Percentiles rank a stretch among this genome's conserved stretches.
Conservation (phyloP, 305 asterid species). For the Euphrasia arctica region DNA sequence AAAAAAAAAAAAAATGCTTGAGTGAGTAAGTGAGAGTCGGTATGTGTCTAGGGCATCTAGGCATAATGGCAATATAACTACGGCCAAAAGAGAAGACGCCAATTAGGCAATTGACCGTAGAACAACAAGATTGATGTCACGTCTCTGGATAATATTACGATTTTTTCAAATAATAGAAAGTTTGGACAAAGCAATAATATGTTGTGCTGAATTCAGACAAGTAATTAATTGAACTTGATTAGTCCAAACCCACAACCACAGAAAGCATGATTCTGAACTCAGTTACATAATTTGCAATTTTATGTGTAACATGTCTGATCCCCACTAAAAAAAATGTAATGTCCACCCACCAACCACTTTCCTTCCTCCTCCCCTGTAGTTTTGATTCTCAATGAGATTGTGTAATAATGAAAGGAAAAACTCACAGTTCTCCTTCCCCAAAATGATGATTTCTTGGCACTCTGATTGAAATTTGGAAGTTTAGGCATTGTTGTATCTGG, state of each 20-base stretch:
- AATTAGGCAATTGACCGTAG: not conserved
- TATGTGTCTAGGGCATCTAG: not conserved
- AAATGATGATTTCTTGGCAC: slow-evolving; percentile 69
- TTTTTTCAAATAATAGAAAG: slow-evolving; percentile 6
- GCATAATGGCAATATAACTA: slow-evolving; percentile 17
- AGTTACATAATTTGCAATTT: slow-evolving; percentile 17
- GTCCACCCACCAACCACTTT: slow-evolving; percentile 18
- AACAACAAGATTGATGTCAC: slow-evolving; percentile 8
- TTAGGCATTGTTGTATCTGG: slow-evolving; percentile 53
- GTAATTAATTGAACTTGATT: slow-evolving; percentile 12
- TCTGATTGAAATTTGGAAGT: slow-evolving; percentile 48
- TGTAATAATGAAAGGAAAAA: slow-evolving; percentile 23
- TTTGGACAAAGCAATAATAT: slow-evolving; percentile 4
- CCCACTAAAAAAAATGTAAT: slow-evolving; percentile 12
- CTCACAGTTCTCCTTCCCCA: slow-evolving; percentile 95
- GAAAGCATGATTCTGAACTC: slow-evolving; percentile 22
- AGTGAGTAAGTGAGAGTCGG: not conserved
- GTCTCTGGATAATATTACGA: slow-evolving; percentile 10
- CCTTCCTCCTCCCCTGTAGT: slow-evolving; percentile 10
- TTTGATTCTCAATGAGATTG: slow-evolving; percentile 19
- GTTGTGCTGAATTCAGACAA: slow-evolving; percentile 10
- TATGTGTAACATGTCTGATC: slow-evolving; percentile 17
- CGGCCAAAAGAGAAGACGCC: slow-evolving; percentile 20
- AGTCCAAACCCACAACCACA: slow-evolving; percentile 1
- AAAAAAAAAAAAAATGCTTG: not conserved